These are phyloP conservation scores for Exophiala oligosperma DNA, from an alignment of 2,329 filamentous ascomycete genomes.

Conservation along the genomic window DNA sequence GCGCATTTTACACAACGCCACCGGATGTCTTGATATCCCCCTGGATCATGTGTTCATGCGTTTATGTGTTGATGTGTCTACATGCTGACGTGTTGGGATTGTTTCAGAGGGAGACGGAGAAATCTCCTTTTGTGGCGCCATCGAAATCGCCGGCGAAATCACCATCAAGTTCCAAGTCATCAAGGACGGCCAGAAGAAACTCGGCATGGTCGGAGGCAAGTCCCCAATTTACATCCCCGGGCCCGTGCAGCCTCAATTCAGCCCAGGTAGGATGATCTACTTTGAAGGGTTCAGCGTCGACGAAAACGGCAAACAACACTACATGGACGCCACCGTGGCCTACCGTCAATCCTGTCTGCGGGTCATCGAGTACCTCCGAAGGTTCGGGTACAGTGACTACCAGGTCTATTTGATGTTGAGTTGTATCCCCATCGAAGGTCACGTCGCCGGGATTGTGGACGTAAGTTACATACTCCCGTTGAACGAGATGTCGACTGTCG, in stretches of 20 bases:
- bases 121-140: constrained; percentile 84
- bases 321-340: constrained; percentile 80
- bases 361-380: constrained; percentile 74
- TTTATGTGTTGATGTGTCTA: neutral
- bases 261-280: constrained; percentile 76
- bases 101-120: constrained; percentile 76
- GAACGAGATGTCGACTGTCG: too few relatives aligned
- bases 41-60: neutral
- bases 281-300: constrained; percentile 85
- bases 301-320: constrained; percentile 84
- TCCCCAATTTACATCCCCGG: constrained; percentile 83
- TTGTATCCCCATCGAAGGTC: constrained; percentile 83
- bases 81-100: neutral
- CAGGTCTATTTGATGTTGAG: constrained; percentile 85
- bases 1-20: too few relatives aligned
- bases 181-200: constrained; percentile 72
- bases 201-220: constrained; percentile 63
- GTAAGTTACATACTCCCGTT: constrained; percentile 30
- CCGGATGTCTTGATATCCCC: too few relatives aligned
- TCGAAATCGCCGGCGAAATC: constrained; percentile 91
- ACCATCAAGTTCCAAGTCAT: constrained; percentile 88
- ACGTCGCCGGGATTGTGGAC: constrained; percentile 86
- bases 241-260: constrained; percentile 84
- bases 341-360: constrained; percentile 79
- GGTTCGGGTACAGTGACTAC: constrained; percentile 70